Conservation (phyloP, 2,329 filamentous ascomycete genomes). For the Monilinia fructicola region DNA sequence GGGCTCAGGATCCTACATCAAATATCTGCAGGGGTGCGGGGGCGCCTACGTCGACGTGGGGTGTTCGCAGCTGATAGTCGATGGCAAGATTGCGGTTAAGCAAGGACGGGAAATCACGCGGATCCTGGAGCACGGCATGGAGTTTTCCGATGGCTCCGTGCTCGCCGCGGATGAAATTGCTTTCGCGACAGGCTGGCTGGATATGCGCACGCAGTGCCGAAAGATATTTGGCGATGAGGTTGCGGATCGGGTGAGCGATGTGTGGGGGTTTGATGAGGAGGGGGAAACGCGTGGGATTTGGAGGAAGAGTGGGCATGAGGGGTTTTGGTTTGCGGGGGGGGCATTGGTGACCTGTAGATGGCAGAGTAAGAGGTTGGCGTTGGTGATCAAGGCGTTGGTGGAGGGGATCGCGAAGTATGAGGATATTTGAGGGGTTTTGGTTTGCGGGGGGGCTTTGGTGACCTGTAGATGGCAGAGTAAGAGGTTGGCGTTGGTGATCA, state of each 20-base stretch:
- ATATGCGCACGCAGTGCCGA: constrained; percentile 52
- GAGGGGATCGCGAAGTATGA: constrained; percentile 41
- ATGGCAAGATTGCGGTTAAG: constrained; percentile 55
- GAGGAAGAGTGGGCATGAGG: constrained; percentile 48
- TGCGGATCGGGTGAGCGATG: constrained; percentile 49
- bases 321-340: constrained; percentile 55
- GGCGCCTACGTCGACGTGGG: constrained; percentile 60
- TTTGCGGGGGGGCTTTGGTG: constrained; percentile 52
- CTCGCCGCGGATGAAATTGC: constrained; percentile 55
- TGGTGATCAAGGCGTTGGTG: constrained; percentile 51
- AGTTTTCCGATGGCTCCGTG: constrained; percentile 47
- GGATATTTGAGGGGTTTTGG: constrained; percentile 52
- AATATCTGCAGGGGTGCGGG: constrained; percentile 60
- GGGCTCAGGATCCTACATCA: constrained; percentile 53
- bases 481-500: constrained; percentile 51
- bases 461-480: constrained; percentile 50
- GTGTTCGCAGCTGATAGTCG: constrained; percentile 49
- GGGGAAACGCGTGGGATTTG: constrained; percentile 50
- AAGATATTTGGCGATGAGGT: constrained; percentile 53
- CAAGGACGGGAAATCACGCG: constrained; percentile 48
- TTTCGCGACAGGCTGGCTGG: constrained; percentile 51
- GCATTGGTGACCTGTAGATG: constrained; percentile 51
- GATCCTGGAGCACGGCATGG: constrained; percentile 43
- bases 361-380: constrained; percentile 48
- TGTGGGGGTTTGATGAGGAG: constrained; percentile 52